Conservation (phyloP, 176 grass and related monocot genomes). For the Alloteropsis semialata region DNA sequence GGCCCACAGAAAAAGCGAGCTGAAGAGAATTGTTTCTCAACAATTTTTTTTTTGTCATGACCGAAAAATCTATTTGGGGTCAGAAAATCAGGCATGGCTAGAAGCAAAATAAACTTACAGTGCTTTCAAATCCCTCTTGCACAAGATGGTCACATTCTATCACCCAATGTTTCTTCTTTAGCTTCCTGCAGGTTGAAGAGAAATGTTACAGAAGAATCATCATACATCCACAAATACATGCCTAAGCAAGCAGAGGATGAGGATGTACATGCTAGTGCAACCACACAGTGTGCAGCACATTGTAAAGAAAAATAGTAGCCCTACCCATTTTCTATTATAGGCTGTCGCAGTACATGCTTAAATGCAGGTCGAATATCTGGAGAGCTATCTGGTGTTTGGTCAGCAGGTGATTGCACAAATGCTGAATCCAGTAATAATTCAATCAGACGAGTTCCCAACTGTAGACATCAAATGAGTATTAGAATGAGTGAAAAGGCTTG, state of each 20-base stretch:
- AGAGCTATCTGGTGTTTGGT: slow-evolving; percentile 54
- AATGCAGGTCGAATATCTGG: slow-evolving; percentile 92
- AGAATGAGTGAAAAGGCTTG: slow-evolving; percentile 11
- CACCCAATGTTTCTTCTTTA: slow-evolving; percentile 69
- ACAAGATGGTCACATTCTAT: slow-evolving; percentile 91
- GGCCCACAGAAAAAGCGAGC: background rate
- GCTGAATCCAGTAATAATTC: slow-evolving; percentile 88
- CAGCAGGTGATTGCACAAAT: slow-evolving; percentile 68
- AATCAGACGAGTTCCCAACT: slow-evolving; percentile 85
- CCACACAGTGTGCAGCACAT: slow-evolving; percentile 7
- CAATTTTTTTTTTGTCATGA: background rate
- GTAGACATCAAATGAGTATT: slow-evolving; percentile 32
- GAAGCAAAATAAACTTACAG: slow-evolving; percentile 56
- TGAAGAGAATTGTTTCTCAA: background rate
- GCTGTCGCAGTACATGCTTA: slow-evolving; percentile 55
- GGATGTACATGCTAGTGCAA: background rate
- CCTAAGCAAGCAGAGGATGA: slow-evolving; percentile 15
- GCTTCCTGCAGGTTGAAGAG: slow-evolving; percentile 50
- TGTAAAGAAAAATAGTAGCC: background rate
- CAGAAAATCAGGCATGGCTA: background rate
- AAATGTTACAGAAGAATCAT: slow-evolving; percentile 21
- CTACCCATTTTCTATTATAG: slow-evolving; percentile 78
- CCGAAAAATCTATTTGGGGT: background rate
- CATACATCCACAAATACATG: background rate
- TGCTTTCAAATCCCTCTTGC: slow-evolving; percentile 72